Base-by-base conservation (phyloP, 306 rosid species). In the Neltuma alba region DNA sequence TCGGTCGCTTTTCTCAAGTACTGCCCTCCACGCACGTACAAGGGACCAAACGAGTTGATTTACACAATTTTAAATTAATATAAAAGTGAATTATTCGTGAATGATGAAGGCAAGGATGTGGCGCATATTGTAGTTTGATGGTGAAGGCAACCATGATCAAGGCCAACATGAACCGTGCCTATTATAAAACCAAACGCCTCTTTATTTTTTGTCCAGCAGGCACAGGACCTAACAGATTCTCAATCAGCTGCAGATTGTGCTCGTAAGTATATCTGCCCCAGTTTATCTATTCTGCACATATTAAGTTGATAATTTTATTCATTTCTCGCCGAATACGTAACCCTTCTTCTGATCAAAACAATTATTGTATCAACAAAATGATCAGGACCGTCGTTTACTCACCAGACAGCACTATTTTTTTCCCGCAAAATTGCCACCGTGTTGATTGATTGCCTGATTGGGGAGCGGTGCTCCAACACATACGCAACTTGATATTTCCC, bases 401-500 rank as follows among this genome's bases (percentile, higher is more conserved):
- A 27, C 31, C 1, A 11, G 70, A 80, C 76, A 71, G 31, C 16
- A 33, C 7, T 20, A 27, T 31, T 62, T 9, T 38, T 4, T 41
- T 47, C 30, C 34, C 68, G 58, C 60, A 38, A 76, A 75, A 84
- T 36, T 31, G 27, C 37, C n/a, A 12, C 67, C 40, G 6, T 5
- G 40, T 4, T 37, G 1, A 5, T 37, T 6, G 40, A 60, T 60
- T 60, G 65, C 28, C 30, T 27, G 36, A 12, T 5, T 13, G 36
- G 36, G 1, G 30, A 60, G 65, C 36, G 20, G 21, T 0, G 8
- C 8, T 38, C 41, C 41, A 38, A 38, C 9, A 38, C 9, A 38
- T 6, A 2, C 7, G 9, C 41, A 38, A 38, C 41, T 6, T 6
- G 41, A 38, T 9, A n/a, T 38, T 38, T 4, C 1, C 7, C 41